Evolutionary conservation across 2,329 filamentous ascomycete species (phyloP).

Genomic region (Colletotrichum costaricense): DNA sequence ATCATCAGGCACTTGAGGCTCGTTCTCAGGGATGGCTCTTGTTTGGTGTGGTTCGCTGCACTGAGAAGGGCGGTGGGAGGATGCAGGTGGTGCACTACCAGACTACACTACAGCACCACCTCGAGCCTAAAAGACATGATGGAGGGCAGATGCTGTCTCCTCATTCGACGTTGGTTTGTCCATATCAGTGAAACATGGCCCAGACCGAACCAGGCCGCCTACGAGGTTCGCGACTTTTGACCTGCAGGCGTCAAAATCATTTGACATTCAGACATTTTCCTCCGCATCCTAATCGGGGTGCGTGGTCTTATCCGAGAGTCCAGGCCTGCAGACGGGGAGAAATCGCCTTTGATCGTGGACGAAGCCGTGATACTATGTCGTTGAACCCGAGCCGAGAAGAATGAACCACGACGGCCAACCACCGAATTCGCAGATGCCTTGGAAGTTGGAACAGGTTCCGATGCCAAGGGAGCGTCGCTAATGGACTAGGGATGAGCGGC

Average conservation of each 20-base stretch:
- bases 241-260: constrained; percentile 23
- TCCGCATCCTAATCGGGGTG: neutral
- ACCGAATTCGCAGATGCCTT: neutral
- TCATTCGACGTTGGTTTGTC: constrained; percentile 22
- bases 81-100: constrained; percentile 27
- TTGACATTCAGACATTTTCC: constrained; percentile 17
- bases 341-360: neutral
- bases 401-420: constrained; percentile 7
- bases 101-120: neutral
- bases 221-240: constrained; percentile 19
- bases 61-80: constrained; percentile 28
- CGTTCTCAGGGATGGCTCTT: constrained; percentile 28
- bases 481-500: constrained; percentile 12
- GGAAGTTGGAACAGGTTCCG: neutral
- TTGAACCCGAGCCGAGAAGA: neutral
- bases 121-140: constrained; percentile 23
- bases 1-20: constrained; percentile 36
- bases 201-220: constrained; percentile 30
- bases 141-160: constrained; percentile 31
- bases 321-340: neutral
- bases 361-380: neutral
- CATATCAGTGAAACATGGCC: constrained; percentile 36
- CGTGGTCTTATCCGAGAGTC: neutral
- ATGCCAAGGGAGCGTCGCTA: constrained; percentile 5
- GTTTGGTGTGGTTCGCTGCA: constrained; percentile 11